Percentiles rank a stretch among this genome's conserved stretches.
phyloP scores from a whole-genome alignment of 148 eudicot species.

The Heliamphora exappendiculata region DNA sequence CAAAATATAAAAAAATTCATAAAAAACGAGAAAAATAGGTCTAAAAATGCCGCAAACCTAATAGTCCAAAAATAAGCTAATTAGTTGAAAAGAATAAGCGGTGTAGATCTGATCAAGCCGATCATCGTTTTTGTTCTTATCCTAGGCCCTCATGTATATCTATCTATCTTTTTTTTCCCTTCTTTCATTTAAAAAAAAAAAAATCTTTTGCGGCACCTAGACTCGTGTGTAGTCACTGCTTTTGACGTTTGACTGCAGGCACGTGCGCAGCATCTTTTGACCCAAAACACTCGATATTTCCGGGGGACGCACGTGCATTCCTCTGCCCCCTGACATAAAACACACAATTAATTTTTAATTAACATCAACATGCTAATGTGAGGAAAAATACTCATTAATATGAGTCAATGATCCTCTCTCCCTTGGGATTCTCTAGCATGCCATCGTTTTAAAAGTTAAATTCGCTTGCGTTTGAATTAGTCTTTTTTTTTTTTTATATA shows the following conservation, averaged over 20 bases:
- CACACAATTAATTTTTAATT: slow-evolving; percentile 3
- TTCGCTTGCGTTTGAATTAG: too few species aligned
- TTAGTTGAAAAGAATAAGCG: neutral
- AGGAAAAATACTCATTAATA: too few species aligned
- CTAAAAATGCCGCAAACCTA: too few species aligned
- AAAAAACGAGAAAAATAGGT: too few species aligned
- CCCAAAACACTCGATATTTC: slow-evolving; percentile 47
- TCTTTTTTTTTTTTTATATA: too few species aligned
- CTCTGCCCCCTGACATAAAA: slow-evolving; percentile 17
- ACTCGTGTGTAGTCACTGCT: slow-evolving; percentile 32
- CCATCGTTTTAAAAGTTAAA: too few species aligned
- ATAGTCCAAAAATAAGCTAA: neutral
- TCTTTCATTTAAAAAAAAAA: neutral
- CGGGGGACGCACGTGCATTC: slow-evolving; percentile 61
- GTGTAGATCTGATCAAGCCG: neutral
- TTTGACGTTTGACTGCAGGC: slow-evolving; percentile 68
- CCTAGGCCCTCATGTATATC: slow-evolving; percentile 6
- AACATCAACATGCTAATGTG: neutral
- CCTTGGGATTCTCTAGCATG: too few species aligned
- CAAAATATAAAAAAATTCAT: too few species aligned
- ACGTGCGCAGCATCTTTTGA: slow-evolving; percentile 89
- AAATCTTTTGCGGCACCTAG: slow-evolving; percentile 3
- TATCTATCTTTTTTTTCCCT: neutral
- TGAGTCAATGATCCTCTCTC: too few species aligned
- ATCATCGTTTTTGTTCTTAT: slow-evolving; percentile 27